A percentile compares a stretch with the other conserved stretches of the same genome.
Conservation (phyloP, 441 rosid species). For the Euphorbia celastroides region DNA sequence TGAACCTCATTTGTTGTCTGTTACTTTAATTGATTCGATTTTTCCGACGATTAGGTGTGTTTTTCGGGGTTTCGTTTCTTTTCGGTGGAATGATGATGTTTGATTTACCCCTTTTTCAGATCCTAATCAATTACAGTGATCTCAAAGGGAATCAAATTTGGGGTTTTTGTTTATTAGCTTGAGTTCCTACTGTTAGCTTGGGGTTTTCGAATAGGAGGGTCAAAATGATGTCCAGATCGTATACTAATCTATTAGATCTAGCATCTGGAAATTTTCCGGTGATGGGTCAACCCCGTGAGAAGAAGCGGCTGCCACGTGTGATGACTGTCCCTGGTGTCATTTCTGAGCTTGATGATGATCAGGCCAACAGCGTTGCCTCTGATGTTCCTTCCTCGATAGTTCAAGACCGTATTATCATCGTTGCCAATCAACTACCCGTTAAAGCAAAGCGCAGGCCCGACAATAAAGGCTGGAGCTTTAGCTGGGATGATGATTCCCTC, state of each 20-base stretch:
- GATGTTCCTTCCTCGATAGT: slow-evolving; percentile 55
- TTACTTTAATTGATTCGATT: slow-evolving; percentile 2
- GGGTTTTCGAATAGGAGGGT: slow-evolving; percentile 15
- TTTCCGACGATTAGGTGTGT: slow-evolving; percentile 6
- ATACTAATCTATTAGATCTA: slow-evolving; percentile 77
- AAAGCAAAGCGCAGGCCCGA: slow-evolving; percentile 79
- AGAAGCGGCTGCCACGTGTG: slow-evolving; percentile 56
- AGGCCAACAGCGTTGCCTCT: slow-evolving; percentile 57
- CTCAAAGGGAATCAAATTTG: slow-evolving; percentile 10
- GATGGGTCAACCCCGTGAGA: slow-evolving; percentile 52
- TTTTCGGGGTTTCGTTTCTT: not conserved
- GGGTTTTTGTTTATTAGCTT: slow-evolving; percentile 18
- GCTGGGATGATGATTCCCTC: slow-evolving; percentile 74
- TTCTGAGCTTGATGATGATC: slow-evolving; percentile 81
- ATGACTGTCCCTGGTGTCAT: slow-evolving; percentile 75
- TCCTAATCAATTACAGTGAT: slow-evolving; percentile 25
- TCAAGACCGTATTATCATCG: slow-evolving; percentile 66
- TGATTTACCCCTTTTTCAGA: slow-evolving; percentile 35
- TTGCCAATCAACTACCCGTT: slow-evolving; percentile 66
- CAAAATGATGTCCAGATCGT: slow-evolving; percentile 69
- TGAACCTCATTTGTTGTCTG: slow-evolving; percentile 20
- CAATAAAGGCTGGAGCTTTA: slow-evolving; percentile 73
- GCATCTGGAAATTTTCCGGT: slow-evolving; percentile 75
- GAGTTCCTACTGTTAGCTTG: slow-evolving; percentile 23
- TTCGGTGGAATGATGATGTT: slow-evolving; percentile 15